Evolutionary conservation across 257 asterid species (phyloP).

Genomic region (Solanum chiquidenum): DNA sequence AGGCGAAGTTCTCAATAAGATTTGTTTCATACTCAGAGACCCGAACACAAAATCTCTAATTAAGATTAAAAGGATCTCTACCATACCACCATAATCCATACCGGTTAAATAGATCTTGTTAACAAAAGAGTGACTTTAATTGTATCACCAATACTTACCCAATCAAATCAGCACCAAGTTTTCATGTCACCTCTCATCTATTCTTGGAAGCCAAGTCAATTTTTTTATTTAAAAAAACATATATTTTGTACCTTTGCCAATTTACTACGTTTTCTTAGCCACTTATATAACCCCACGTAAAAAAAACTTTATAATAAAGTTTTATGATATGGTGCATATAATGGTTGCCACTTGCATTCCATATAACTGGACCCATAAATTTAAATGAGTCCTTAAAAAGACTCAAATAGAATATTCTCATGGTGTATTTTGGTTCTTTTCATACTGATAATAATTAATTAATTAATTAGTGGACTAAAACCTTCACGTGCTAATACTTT

Average conservation of each 20-base stretch:
- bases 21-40: too few relatives aligned
- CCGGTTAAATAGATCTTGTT: neutral
- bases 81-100: neutral
- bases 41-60: neutral
- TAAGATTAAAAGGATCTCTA: neutral
- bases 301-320: neutral
- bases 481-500: neutral
- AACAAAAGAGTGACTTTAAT: neutral
- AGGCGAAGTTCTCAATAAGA: too few relatives aligned
- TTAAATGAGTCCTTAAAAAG: neutral
- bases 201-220: conserved; percentile 17
- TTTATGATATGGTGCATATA: neutral
- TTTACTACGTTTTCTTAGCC: neutral
- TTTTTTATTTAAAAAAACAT: neutral
- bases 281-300: neutral
- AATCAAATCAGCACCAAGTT: neutral
- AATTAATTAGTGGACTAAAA: neutral
- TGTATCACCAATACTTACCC: neutral
- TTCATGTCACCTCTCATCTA: neutral
- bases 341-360: neutral
- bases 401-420: neutral
- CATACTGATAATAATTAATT: neutral
- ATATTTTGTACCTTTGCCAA: conserved; percentile 8
- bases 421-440: neutral
- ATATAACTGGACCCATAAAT: neutral